Evolutionary conservation across 2,329 filamentous ascomycete genomes (phyloP), one percentile per base, ranked within the genome.

Genomic region (Fusarium camptoceras): DNA sequence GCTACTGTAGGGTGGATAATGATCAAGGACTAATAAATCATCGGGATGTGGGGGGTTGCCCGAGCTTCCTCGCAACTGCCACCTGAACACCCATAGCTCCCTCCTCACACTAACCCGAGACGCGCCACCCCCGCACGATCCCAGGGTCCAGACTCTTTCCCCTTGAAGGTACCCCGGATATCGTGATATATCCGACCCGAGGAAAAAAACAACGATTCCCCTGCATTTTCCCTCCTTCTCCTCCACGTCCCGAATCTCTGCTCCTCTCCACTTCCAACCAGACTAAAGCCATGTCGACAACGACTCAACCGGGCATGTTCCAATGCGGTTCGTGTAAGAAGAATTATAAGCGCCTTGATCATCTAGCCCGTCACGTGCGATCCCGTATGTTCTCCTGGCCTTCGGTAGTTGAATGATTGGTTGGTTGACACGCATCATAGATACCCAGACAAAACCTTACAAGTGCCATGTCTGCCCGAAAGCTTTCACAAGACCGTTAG

Each of bases 351-450:
- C 72, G 77, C 8, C 53, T 76, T 43, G 77, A 79, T 47, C 77
- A 79, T 66, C 69, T 79, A 11, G 72, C 75, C 14, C 76, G 77
- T 28, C 77, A 79, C 65, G 72, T 79, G 22, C 73, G 77, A n/a
- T 77, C 77, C 12, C 77, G 77, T 79, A 70, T 42, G 74, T 60
- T 3, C 16, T 39, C n/a, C 10, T 20, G 12, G 6, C 12, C 57
- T 20, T 18, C 27, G 11, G 30, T 15, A 50, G 18, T 51, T 20
- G 49, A 39, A n/a, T 6, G 14, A 34, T 44, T 16, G 16, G 28
- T 12, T 55, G 37, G 16, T 27, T 47, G 24, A 59, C 39, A 9
- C 18, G 3, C 4, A 30, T 25, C 16, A n/a, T 50, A 79, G 77
- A 79, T 55, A 77, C 76, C 4, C 76, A 78, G 22, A 74, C 73